These are phyloP conservation scores for Urostyla sp. DNA, from an alignment of 73 alveolate species.

Conservation along the genomic window DNA sequence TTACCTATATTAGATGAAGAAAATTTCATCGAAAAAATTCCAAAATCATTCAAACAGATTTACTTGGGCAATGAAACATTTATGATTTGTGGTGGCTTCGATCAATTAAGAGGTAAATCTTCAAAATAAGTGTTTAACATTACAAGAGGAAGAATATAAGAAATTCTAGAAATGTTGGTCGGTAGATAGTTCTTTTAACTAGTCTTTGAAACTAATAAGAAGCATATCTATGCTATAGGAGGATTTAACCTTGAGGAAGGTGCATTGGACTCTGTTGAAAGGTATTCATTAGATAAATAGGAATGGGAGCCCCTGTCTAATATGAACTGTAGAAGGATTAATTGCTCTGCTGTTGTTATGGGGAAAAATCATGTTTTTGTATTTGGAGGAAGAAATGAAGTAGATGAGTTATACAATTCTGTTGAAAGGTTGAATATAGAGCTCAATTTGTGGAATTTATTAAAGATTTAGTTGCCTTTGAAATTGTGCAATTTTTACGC, in stretches of 20 bases:
- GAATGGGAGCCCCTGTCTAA: constrained; percentile 41
- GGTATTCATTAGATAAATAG: constrained; percentile 20
- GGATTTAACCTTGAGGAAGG: constrained; percentile 27
- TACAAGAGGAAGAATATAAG: not conserved
- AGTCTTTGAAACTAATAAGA: not conserved
- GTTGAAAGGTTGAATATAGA: constrained; percentile 37
- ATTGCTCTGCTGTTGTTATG: constrained; percentile 7
- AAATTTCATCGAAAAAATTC: constrained; percentile 15
- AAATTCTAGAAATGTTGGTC: constrained; percentile 23
- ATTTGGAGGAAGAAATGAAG: constrained; percentile 45
- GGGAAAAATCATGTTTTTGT: constrained; percentile 24
- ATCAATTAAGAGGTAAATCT: constrained; percentile 5
- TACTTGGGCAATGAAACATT: constrained; percentile 23
- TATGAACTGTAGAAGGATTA: constrained; percentile 32
- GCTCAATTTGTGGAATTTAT: constrained; percentile 22
- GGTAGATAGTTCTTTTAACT: constrained; percentile 20
- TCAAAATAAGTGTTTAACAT: constrained; percentile 13
- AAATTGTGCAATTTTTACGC: constrained; percentile 30
- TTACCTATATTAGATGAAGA: constrained; percentile 17
- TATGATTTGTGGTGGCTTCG: constrained; percentile 35
- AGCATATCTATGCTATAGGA: constrained; percentile 29
- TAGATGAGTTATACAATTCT: constrained; percentile 7
- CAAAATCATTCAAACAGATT: constrained; percentile 21
- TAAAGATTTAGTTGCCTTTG: constrained; percentile 24
- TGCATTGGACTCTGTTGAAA: constrained; percentile 42